These are phyloP conservation scores for Pestalotiopsis sp. DNA, from an alignment of 2,329 filamentous ascomycete genomes.

Conservation along the genomic window DNA sequence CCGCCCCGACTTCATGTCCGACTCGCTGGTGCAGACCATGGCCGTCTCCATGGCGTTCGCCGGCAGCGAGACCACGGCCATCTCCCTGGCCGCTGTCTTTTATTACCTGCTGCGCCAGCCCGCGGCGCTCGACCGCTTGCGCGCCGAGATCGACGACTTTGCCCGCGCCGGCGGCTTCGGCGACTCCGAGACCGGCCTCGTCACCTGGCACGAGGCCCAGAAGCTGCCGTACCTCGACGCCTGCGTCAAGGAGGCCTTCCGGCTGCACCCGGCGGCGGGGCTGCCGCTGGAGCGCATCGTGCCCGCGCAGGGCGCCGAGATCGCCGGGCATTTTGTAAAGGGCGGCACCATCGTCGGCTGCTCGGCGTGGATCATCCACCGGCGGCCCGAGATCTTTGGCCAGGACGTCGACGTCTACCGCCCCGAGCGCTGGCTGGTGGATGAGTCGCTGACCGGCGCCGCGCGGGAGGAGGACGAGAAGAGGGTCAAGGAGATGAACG, in stretches of 20 bases:
- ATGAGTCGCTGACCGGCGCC: slow-evolving; percentile 29
- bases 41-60: slow-evolving; percentile 74
- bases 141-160: slow-evolving; percentile 62
- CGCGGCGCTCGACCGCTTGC: slow-evolving; percentile 51
- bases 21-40: slow-evolving; percentile 68
- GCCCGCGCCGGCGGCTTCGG: slow-evolving; percentile 50
- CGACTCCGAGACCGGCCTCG: slow-evolving; percentile 56
- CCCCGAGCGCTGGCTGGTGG: slow-evolving; percentile 66
- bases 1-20: slow-evolving; percentile 71
- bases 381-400: slow-evolving; percentile 67
- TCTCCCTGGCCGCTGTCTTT: slow-evolving; percentile 69
- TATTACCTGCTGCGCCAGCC: slow-evolving; percentile 72
- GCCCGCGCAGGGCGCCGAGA: slow-evolving; percentile 62
- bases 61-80: slow-evolving; percentile 78
- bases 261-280: slow-evolving; percentile 72
- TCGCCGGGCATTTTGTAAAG: slow-evolving; percentile 61
- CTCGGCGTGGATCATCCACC: slow-evolving; percentile 74
- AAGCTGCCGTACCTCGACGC: slow-evolving; percentile 75
- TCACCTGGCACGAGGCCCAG: slow-evolving; percentile 70
- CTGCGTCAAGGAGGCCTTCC: slow-evolving; percentile 75
- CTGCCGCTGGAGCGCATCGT: slow-evolving; percentile 74
- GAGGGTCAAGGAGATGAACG: slow-evolving; percentile 65
- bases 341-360: slow-evolving; percentile 75
- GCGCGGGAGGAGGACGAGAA: slow-evolving; percentile 42
- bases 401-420: slow-evolving; percentile 63